Evolutionary conservation across 2,329 filamentous ascomycete genomes (phyloP).

Genomic region (Aphanocladium album): DNA sequence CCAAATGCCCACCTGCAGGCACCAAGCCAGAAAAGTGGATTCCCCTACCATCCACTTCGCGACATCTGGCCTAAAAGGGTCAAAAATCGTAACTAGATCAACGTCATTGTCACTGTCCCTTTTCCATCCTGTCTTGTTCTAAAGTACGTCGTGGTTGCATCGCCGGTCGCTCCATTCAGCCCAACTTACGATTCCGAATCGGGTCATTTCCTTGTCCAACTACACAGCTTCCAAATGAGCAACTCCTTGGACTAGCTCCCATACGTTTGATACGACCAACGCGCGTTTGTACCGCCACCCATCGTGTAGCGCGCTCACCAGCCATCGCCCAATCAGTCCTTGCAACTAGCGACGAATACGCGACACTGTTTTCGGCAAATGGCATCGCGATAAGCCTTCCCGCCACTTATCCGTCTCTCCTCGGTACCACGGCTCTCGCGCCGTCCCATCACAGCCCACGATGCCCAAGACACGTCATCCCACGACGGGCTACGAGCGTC

Average conservation of each 20-base stretch:
- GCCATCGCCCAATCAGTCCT: not conserved
- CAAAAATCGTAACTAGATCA: slow-evolving; percentile 4
- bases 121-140: not conserved
- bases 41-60: slow-evolving; percentile 4
- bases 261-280: not conserved
- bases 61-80: slow-evolving; percentile 13
- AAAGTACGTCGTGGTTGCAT: not conserved
- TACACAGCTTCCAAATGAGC: too few species aligned
- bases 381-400: slow-evolving; percentile 4
- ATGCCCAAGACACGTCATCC: slow-evolving; percentile 67
- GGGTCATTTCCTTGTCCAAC: not conserved
- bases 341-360: too few species aligned
- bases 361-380: not conserved
- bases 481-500: slow-evolving; percentile 78
- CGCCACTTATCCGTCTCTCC: not conserved
- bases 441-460: slow-evolving; percentile 20
- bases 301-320: not conserved
- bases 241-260: not conserved
- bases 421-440: not conserved
- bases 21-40: not conserved
- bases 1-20: not conserved
- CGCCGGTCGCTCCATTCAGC: not conserved
- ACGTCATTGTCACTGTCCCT: slow-evolving; percentile 7
- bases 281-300: not conserved
- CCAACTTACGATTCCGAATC: not conserved